Base-by-base conservation (phyloP, 2,329 filamentous ascomycete genomes). In the Calonectria pauciramosa region DNA sequence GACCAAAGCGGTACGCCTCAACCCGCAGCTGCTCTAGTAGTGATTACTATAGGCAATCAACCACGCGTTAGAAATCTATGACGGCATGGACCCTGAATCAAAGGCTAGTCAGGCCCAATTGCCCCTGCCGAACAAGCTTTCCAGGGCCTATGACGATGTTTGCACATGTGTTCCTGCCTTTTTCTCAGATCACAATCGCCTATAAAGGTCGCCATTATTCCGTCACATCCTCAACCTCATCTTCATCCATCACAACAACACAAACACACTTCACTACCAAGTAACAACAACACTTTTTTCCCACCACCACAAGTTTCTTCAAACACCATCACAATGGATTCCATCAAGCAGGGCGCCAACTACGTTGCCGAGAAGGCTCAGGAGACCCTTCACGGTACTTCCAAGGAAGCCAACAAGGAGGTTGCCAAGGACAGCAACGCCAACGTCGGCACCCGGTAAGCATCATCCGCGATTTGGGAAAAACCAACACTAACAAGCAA, bases 331-430 rank as follows among this genome's bases (percentile, higher is more conserved):
- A 87, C 72, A 84, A 90, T 90, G 89, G 89, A 90, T 70, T 86
- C 88, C 76, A 76, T 90, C 83, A 89, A 89, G 88, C 91, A 93
- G 86, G 90, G 89, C 82, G 91, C 87, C 87, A 93, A 93, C 90
- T 92, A 91, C 90, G 91, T 93, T 85, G 85, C 88, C 76, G 92
- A 93, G 89, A 86, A 88, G 81, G 85, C 92, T 83, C 89, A 93
- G 88, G 87, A 92, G 83, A 87, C 87, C 75, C 83, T 88, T 76
- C 86, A 87, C 75, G 88, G 89, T 78, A 86, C 90, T 75, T 91
- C 88, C 86, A 94, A 94, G 91, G 91, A 93, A 87, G 87, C 87
- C 87, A 94, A 94, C 90, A 93, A 94, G 90, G 83, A 89, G 78
- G 89, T 91, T 78, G 92, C 92, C 84, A 93, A 94, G 89, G 91